phyloP scores from a whole-genome alignment of 768 basidiomycete species.

The Psilocybe sp. region DNA sequence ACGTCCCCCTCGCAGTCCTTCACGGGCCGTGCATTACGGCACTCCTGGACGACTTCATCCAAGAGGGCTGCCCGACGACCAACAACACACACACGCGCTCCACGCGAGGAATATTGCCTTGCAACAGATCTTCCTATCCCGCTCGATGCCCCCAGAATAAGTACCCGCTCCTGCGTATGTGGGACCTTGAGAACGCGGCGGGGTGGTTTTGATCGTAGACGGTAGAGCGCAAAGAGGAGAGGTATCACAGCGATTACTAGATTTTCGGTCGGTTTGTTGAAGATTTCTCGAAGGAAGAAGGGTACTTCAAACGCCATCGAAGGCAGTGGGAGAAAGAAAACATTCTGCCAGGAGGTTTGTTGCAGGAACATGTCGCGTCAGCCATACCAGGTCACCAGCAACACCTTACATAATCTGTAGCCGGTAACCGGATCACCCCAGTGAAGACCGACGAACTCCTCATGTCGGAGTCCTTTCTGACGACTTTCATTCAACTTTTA shows the following conservation, averaged over 20 bases:
- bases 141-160: conserved; percentile 81
- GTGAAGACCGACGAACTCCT: too few species aligned
- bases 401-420: too few species aligned
- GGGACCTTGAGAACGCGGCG: conserved; percentile 35
- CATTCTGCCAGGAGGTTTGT: too few species aligned
- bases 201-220: conserved; percentile 13
- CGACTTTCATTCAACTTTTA: too few species aligned
- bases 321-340: too few species aligned
- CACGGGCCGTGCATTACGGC: conserved; percentile 27
- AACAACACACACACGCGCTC: conserved; percentile 72
- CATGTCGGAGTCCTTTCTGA: too few species aligned
- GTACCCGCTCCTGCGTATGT: conserved; percentile 59
- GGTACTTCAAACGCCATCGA: conserved; percentile 1
- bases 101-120: conserved; percentile 66
- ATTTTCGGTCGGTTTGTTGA: not conserved
- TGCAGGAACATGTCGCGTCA: too few species aligned
- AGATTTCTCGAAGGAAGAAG: not conserved
- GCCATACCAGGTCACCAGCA: too few species aligned
- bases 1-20: conserved; percentile 28
- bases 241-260: conserved; percentile 22
- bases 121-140: conserved; percentile 80
- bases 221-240: conserved; percentile 18
- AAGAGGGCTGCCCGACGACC: conserved; percentile 60
- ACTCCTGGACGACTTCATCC: conserved; percentile 60
- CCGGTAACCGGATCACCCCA: too few species aligned